These are phyloP conservation scores for Paspalum vaginatum DNA, from an alignment of 176 grass and related monocot species.

Conservation along the genomic window DNA sequence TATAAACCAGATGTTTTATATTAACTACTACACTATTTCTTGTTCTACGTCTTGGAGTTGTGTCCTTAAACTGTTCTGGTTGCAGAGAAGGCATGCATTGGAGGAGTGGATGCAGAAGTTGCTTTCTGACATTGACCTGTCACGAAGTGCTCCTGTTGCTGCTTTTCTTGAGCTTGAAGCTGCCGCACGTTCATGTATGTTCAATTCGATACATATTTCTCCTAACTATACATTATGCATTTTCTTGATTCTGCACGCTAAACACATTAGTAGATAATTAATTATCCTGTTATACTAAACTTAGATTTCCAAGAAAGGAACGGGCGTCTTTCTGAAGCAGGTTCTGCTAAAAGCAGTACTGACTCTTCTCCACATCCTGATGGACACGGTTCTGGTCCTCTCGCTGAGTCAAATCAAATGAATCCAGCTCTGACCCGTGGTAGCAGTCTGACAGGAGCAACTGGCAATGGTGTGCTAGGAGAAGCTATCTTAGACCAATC, in stretches of 20 bases:
- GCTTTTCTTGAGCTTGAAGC: conserved; percentile 94
- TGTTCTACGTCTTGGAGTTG: conserved; percentile 22
- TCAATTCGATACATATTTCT: conserved; percentile 13
- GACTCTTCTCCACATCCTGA: conserved; percentile 37
- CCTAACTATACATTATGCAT: conserved; percentile 23
- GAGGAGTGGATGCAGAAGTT: conserved; percentile 96
- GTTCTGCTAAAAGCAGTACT: conserved; percentile 48
- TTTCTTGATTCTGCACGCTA: conserved; percentile 10
- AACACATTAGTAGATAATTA: conserved; percentile 15
- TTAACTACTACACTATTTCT: conserved; percentile 18
- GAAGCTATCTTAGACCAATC: conserved; percentile 52
- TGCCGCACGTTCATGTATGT: conserved; percentile 87
- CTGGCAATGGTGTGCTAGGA: conserved; percentile 62
- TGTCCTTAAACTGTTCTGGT: conserved; percentile 35
- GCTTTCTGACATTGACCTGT: conserved; percentile 94
- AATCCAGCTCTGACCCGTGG: conserved; percentile 29
- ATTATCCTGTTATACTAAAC: conserved; percentile 40
- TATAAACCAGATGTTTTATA: not conserved
- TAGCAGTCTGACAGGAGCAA: conserved; percentile 45
- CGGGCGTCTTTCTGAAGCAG: conserved; percentile 56
- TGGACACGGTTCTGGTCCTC: conserved; percentile 48
- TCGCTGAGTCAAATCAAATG: conserved; percentile 46
- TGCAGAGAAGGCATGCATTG: conserved; percentile 87
- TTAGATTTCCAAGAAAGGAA: conserved; percentile 81
- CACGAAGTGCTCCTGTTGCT: conserved; percentile 93